phyloP scores from a whole-genome alignment of 805 yeast genomes.

The Kodamaea restingae region DNA sequence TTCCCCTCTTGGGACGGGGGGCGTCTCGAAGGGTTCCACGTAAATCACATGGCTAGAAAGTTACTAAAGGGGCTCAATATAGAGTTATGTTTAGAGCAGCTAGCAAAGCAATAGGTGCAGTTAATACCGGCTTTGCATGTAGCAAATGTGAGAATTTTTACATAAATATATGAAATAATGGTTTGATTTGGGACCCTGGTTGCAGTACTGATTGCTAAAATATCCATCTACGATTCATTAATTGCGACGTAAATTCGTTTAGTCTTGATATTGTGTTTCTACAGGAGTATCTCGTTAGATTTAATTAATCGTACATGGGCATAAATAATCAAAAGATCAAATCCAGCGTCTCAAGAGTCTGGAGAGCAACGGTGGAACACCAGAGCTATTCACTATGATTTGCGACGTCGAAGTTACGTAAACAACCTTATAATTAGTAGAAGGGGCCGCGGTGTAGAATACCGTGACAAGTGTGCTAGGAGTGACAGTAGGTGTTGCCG shows the following conservation, averaged over 20 bases:
- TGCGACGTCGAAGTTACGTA: slow-evolving; percentile 1
- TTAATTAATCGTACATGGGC: too few species aligned
- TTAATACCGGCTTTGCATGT: not conserved
- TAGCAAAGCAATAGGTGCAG: slow-evolving; percentile 1
- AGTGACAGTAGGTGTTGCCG: not conserved
- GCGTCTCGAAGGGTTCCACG: slow-evolving; percentile 28
- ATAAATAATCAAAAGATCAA: not conserved
- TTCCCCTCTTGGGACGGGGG: slow-evolving; percentile 33
- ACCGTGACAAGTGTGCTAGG: slow-evolving; percentile 3
- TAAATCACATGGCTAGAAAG: slow-evolving; percentile 35
- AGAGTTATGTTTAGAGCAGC: slow-evolving; percentile 19
- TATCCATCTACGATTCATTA: too few species aligned
- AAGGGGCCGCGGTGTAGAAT: slow-evolving; percentile 1
- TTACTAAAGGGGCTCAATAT: slow-evolving; percentile 29
- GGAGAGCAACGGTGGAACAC: not conserved
- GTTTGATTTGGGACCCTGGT: too few species aligned
- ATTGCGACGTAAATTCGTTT: too few species aligned
- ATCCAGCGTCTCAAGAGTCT: not conserved
- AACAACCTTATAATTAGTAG: not conserved
- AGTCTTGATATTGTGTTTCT: too few species aligned
- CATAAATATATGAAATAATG: too few species aligned
- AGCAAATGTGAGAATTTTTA: too few species aligned
- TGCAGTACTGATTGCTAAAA: too few species aligned
- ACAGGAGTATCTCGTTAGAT: too few species aligned
- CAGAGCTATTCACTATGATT: not conserved